These are phyloP conservation scores for Arthrobotrys entomopaga DNA, from an alignment of 2,329 filamentous ascomycete species.

Conservation along the genomic window DNA sequence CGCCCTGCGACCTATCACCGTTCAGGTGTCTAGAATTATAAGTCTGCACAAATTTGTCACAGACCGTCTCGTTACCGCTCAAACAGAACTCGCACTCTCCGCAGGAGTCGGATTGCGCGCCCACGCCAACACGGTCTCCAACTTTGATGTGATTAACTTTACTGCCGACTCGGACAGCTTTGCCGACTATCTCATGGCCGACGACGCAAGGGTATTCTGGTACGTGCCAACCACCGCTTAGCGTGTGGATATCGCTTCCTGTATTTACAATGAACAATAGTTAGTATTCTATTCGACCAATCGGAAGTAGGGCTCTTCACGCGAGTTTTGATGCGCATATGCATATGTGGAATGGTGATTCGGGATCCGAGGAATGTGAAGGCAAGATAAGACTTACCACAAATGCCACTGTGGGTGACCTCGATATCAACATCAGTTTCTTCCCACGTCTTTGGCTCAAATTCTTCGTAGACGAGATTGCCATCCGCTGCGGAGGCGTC, in stretches of 20 bases:
- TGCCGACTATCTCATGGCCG: constrained; percentile 74
- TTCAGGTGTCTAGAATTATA: constrained; percentile 70
- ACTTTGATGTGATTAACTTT: constrained; percentile 67
- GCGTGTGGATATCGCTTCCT: constrained; percentile 60
- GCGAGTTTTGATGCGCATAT: constrained; percentile 4
- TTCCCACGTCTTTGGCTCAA: constrained; percentile 73
- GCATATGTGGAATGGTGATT: constrained; percentile 1
- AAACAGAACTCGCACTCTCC: constrained; percentile 65
- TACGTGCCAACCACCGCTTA: constrained; percentile 60
- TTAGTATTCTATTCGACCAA: constrained; percentile 4
- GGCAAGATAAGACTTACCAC: constrained; percentile 62
- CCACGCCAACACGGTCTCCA: constrained; percentile 73
- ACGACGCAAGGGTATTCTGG: constrained; percentile 66
- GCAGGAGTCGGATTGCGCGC: constrained; percentile 71
- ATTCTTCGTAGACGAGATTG: constrained; percentile 61
- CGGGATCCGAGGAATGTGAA: constrained; percentile 34
- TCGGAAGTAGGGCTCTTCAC: background rate
- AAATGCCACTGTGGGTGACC: constrained; percentile 74
- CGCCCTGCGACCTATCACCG: constrained; percentile 74
- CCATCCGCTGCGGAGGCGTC: constrained; percentile 38
- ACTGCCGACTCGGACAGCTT: constrained; percentile 68
- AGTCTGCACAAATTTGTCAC: constrained; percentile 66
- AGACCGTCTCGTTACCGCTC: constrained; percentile 50
- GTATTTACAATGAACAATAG: background rate
- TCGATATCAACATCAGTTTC: constrained; percentile 74